A percentile compares a stretch with the other conserved stretches of the same genome.
Evolutionary conservation across 352 stramenopile species (phyloP).

Genomic region (Phytophthora fragariae): DNA sequence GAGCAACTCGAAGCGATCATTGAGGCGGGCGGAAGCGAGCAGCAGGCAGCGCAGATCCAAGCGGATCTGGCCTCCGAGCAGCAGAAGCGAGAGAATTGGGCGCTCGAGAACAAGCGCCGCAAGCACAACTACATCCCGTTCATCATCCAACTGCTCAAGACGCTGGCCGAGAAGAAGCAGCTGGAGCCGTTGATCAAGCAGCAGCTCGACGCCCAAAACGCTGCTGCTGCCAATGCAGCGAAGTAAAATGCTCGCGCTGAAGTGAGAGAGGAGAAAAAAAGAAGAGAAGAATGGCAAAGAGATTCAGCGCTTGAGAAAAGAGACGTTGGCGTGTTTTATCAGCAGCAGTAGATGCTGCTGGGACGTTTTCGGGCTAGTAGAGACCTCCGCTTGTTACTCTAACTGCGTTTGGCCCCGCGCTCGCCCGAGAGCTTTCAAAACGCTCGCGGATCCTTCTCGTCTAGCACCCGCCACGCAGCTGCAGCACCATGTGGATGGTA

Average conservation of each 20-base stretch:
- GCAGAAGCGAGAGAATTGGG: conserved; percentile 84
- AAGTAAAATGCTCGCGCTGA: conserved; percentile 19
- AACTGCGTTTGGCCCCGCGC: conserved; percentile 19
- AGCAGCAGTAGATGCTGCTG: conserved; percentile 18
- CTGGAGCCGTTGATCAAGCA: conserved; percentile 83
- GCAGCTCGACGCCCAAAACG: conserved; percentile 48
- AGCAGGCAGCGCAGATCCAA: conserved; percentile 57
- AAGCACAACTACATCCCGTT: conserved; percentile 98
- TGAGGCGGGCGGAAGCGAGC: conserved; percentile 44
- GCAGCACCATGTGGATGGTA: conserved; percentile 99
- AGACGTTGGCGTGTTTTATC: conserved; percentile 15
- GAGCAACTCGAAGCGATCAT: conserved; percentile 52
- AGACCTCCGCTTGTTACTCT: conserved; percentile 35
- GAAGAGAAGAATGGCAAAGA: background rate
- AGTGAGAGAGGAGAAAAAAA: conserved; percentile 11
- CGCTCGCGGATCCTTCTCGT: background rate
- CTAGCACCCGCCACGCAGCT: conserved; percentile 94
- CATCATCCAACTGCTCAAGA: conserved; percentile 94
- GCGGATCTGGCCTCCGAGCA: conserved; percentile 57
- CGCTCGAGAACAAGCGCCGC: conserved; percentile 92
- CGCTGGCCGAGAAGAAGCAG: conserved; percentile 91
- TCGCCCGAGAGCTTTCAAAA: conserved; percentile 13
- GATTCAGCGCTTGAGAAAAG: background rate
- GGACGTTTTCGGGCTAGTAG: conserved; percentile 1
- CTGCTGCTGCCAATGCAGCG: conserved; percentile 25